phyloP scores from a whole-genome alignment of 768 basidiomycete species.

The Pulveroboletus sp. region DNA sequence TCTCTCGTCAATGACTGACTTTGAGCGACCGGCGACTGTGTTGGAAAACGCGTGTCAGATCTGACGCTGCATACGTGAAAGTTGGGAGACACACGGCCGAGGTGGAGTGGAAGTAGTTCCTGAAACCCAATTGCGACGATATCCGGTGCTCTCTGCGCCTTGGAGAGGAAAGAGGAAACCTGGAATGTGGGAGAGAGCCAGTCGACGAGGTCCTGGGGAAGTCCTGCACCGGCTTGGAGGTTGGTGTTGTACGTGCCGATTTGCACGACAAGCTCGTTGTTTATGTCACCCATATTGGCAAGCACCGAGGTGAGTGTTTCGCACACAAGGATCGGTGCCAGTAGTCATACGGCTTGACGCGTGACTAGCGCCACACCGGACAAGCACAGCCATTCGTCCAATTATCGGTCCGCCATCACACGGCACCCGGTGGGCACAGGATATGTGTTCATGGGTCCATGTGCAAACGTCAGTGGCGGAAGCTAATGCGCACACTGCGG shows the following conservation, averaged over 20 bases:
- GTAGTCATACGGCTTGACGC: no score
- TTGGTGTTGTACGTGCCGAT: slow-evolving; percentile 92
- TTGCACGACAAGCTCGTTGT: slow-evolving; percentile 57
- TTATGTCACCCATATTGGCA: slow-evolving; percentile 13
- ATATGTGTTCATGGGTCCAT: no score
- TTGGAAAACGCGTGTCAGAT: slow-evolving; percentile 8
- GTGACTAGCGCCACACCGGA: no score
- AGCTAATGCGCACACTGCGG: no score
- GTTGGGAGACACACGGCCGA: slow-evolving; percentile 62
- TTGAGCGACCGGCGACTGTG: slow-evolving; percentile 77
- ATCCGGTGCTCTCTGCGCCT: slow-evolving; percentile 67
- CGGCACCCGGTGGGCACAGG: no score
- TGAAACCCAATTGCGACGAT: slow-evolving; percentile 92
- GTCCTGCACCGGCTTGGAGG: slow-evolving; percentile 68
- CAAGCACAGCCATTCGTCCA: no score
- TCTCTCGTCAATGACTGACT: slow-evolving; percentile 63
- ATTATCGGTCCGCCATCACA: no score
- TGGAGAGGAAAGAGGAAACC: slow-evolving; percentile 69
- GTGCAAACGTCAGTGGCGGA: no score
- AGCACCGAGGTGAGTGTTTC: no score
- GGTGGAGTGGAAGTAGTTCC: slow-evolving; percentile 86
- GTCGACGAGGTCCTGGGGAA: slow-evolving; percentile 85
- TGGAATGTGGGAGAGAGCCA: slow-evolving; percentile 86
- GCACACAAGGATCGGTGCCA: no score
- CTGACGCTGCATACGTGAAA: neutral